Percentiles rank a stretch among this genome's conserved stretches.
Evolutionary conservation across 208 protist genomes (phyloP).

Genomic region (Trypanosomatidae sp.): DNA sequence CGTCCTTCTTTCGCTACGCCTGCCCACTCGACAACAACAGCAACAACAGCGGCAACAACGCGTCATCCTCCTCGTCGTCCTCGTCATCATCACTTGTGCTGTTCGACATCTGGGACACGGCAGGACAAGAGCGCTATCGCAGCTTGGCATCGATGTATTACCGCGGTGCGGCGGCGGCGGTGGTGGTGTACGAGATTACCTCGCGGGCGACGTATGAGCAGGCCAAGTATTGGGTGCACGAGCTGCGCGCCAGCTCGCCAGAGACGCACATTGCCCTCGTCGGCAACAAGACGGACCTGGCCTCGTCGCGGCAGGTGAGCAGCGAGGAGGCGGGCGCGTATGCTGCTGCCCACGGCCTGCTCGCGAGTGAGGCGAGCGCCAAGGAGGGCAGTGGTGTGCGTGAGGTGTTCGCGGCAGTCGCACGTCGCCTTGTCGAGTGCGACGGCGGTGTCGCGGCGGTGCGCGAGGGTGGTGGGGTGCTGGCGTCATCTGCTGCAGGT

Average conservation of each 20-base stretch:
- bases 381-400: slow-evolving; percentile 51
- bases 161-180: slow-evolving; percentile 73
- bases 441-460: no score
- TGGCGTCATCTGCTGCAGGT: no score
- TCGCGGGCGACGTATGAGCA: slow-evolving; percentile 88
- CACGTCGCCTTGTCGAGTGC: no score
- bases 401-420: slow-evolving; percentile 51
- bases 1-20: slow-evolving; percentile 71
- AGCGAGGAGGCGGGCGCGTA: slow-evolving; percentile 32
- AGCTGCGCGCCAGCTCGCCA: slow-evolving; percentile 82
- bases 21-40: slow-evolving; percentile 34
- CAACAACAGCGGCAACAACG: no score
- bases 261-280: slow-evolving; percentile 89
- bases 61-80: no score
- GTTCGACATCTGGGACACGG: slow-evolving; percentile 88
- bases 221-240: slow-evolving; percentile 94
- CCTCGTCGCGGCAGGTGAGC: slow-evolving; percentile 28
- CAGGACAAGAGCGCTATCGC: slow-evolving; percentile 83
- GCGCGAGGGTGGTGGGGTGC: no score
- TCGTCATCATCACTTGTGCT: no score
- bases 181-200: slow-evolving; percentile 96
- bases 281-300: slow-evolving; percentile 94
- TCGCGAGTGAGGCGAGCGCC: slow-evolving; percentile 63
- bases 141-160: slow-evolving; percentile 90
- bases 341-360: slow-evolving; percentile 25